phyloP scores from a whole-genome alignment of 805 yeast genomes.

The Pichia sporocuriosa region DNA sequence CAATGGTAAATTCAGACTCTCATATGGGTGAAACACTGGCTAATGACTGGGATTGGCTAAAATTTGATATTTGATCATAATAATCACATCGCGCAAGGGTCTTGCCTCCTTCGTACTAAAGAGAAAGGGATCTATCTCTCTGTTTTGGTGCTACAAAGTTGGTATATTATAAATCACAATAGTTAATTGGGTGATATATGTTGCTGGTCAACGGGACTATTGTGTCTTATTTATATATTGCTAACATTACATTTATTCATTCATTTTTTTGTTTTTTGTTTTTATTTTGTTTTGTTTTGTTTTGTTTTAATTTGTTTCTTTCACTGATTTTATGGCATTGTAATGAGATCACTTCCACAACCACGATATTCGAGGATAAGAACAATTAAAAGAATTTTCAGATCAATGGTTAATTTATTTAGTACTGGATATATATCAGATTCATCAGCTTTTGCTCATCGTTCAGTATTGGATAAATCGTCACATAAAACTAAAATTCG shows the following conservation, averaged over 20 bases:
- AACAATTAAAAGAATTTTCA: slow-evolving; percentile 27
- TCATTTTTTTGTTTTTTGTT: no score
- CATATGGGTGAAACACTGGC: slow-evolving; percentile 30
- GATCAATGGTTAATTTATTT: slow-evolving; percentile 27
- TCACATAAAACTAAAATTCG: slow-evolving; percentile 26
- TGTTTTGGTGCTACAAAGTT: neutral
- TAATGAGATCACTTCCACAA: slow-evolving; percentile 32
- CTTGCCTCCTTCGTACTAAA: neutral
- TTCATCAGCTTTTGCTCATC: slow-evolving; percentile 25
- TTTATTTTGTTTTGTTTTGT: no score
- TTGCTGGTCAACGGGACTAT: no score
- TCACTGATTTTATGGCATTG: neutral
- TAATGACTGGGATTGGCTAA: slow-evolving; percentile 34
- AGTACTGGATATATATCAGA: slow-evolving; percentile 32
- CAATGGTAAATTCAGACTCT: slow-evolving; percentile 18
- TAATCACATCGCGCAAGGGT: neutral
- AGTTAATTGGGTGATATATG: no score
- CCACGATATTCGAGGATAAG: slow-evolving; percentile 31
- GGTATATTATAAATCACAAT: neutral
- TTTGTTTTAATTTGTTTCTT: no score
- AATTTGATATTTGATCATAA: slow-evolving; percentile 20
- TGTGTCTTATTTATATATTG: no score
- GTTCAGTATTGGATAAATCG: slow-evolving; percentile 18
- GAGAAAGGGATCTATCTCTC: neutral
- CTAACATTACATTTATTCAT: no score